phyloP scores from a whole-genome alignment of 192 early-diverging fungal species.

The Umbelopsis isabellina region DNA sequence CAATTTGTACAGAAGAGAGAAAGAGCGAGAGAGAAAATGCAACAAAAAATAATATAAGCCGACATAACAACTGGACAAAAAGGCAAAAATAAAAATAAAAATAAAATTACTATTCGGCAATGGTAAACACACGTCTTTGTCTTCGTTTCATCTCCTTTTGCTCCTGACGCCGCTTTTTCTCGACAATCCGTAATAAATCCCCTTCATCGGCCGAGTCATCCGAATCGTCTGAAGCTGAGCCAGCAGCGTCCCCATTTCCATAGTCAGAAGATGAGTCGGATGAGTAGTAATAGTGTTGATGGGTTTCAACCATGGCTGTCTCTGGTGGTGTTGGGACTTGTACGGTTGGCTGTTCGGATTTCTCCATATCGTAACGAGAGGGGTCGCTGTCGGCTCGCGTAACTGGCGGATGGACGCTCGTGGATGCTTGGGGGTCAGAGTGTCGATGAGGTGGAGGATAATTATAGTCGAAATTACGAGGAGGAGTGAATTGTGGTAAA shows the following conservation, averaged over 20 bases:
- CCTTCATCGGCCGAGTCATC: slow-evolving; percentile 49
- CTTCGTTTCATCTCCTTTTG: slow-evolving; percentile 28
- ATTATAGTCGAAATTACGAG: slow-evolving; percentile 4
- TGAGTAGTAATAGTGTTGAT: background rate
- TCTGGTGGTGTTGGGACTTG: background rate
- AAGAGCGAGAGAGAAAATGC: too few species aligned
- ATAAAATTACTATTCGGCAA: slow-evolving; percentile 19
- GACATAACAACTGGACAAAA: background rate
- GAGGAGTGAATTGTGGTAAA: slow-evolving; percentile 5
- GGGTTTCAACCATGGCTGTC: background rate
- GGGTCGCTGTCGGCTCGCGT: slow-evolving; percentile 12
- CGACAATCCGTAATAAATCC: slow-evolving; percentile 67
- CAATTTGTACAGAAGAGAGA: too few species aligned
- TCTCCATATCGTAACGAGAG: background rate
- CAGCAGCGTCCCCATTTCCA: slow-evolving; percentile 25
- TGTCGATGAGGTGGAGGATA: slow-evolving; percentile 4
- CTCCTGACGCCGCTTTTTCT: slow-evolving; percentile 33
- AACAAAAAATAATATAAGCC: slow-evolving; percentile 10
- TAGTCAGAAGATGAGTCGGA: slow-evolving; percentile 21
- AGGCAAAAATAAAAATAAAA: too few species aligned
- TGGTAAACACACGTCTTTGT: slow-evolving; percentile 25
- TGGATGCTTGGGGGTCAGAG: background rate
- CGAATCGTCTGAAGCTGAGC: slow-evolving; percentile 31
- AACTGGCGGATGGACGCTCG: background rate
- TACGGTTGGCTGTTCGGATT: background rate